Percentiles rank a stretch among this genome's conserved stretches.
These are phyloP conservation scores for Colletotrichum navitas DNA, from an alignment of 2,329 filamentous ascomycete genomes.

Conservation along the genomic window DNA sequence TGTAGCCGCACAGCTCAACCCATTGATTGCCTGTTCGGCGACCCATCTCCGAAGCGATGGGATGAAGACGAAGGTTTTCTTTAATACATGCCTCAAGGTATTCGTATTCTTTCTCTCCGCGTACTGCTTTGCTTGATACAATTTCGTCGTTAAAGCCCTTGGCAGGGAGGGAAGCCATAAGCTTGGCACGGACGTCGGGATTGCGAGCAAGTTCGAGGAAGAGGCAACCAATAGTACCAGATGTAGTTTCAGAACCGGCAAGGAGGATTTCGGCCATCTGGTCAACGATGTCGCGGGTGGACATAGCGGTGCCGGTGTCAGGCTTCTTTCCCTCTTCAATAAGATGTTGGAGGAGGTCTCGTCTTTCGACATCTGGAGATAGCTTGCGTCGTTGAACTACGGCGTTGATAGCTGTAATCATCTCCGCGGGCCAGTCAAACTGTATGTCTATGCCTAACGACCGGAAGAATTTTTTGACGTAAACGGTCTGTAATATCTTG, in stretches of 20 bases:
- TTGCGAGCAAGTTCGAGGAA: constrained; percentile 47
- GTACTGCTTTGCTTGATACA: constrained; percentile 33
- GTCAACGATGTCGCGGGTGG: constrained; percentile 40
- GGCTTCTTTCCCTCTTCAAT: constrained; percentile 41
- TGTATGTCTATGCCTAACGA: constrained; percentile 20
- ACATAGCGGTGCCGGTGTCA: constrained; percentile 40
- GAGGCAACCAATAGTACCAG: constrained; percentile 46
- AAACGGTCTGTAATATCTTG: constrained; percentile 9
- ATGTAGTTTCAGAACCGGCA: constrained; percentile 47
- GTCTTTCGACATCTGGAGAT: constrained; percentile 21
- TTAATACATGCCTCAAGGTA: constrained; percentile 85
- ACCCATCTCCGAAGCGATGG: constrained; percentile 50
- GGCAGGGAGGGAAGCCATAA: constrained; percentile 34
- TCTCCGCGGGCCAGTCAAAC: constrained; percentile 39
- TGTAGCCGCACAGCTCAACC: constrained; percentile 36
- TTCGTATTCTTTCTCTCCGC: constrained; percentile 17
- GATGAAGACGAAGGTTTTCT: constrained; percentile 82
- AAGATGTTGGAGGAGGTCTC: constrained; percentile 37
- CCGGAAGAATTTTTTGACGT: constrained; percentile 37
- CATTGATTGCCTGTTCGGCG: constrained; percentile 38
- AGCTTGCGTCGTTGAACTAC: constrained; percentile 37
- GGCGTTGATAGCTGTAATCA: constrained; percentile 40
- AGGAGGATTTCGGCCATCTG: constrained; percentile 45
- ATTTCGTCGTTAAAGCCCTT: constrained; percentile 26
- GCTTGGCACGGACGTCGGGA: constrained; percentile 43